These are phyloP conservation scores for Linnemannia exigua DNA, from an alignment of 192 early-diverging fungal genomes.

Conservation along the genomic window DNA sequence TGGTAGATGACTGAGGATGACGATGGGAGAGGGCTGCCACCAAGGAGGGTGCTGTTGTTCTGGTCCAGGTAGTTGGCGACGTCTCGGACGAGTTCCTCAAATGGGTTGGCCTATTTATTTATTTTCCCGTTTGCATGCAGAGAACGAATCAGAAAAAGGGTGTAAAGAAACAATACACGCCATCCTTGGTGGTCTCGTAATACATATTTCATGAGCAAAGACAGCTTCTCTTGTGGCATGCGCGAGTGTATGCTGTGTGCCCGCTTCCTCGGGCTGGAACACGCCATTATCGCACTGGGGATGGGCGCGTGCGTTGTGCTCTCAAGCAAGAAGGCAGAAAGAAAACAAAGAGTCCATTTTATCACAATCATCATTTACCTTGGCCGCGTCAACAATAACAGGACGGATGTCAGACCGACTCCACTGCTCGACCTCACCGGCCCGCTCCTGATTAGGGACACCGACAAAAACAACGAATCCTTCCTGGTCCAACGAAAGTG, in stretches of 20 bases:
- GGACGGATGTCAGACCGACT: slow-evolving; percentile 25
- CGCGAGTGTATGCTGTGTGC: neutral
- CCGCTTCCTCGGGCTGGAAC: neutral
- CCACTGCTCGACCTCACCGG: slow-evolving; percentile 30
- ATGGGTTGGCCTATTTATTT: slow-evolving; percentile 13
- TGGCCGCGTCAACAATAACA: slow-evolving; percentile 33
- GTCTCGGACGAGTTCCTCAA: slow-evolving; percentile 31
- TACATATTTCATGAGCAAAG: neutral
- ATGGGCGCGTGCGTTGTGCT: neutral
- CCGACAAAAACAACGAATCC: slow-evolving; percentile 53
- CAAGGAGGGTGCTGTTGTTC: slow-evolving; percentile 27
- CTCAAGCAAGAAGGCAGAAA: neutral
- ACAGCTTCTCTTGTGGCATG: neutral
- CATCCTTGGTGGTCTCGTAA: neutral
- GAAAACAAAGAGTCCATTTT: neutral
- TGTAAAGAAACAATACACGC: neutral
- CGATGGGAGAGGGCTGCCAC: neutral
- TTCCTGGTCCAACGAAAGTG: slow-evolving; percentile 43
- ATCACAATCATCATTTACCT: slow-evolving; percentile 20
- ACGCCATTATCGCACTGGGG: neutral
- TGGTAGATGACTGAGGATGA: slow-evolving; percentile 20
- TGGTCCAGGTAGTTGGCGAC: slow-evolving; percentile 46
- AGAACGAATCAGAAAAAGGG: neutral
- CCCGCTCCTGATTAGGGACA: slow-evolving; percentile 26
- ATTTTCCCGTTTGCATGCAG: neutral